These are phyloP conservation scores for Hypoxylon fuscum DNA, from an alignment of 495 filamentous ascomycete species.

Conservation along the genomic window DNA sequence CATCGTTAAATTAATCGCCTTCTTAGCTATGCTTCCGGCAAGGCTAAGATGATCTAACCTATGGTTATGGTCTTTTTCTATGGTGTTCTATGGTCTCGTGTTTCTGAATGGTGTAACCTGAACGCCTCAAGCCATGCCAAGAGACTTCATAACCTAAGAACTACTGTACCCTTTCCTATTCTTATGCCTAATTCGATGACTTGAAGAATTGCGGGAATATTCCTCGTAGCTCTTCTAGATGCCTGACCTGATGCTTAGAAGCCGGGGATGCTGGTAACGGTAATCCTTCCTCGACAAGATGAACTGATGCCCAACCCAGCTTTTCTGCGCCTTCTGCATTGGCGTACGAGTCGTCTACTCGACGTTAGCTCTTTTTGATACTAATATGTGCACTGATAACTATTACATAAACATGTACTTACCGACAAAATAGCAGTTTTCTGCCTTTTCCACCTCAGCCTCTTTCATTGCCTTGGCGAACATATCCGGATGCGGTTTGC, in stretches of 20 bases:
- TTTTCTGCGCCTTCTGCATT: conserved; percentile 77
- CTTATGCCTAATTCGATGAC: conserved; percentile 29
- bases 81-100: too few relatives aligned
- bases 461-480: conserved; percentile 81
- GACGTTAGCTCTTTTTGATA: conserved; percentile 20
- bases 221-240: conserved; percentile 74
- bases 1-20: conserved; percentile 1
- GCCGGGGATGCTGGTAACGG: conserved; percentile 66
- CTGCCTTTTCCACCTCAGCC: conserved; percentile 63
- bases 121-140: conserved; percentile 18
- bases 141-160: too few relatives aligned
- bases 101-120: conserved; percentile 1
- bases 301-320: conserved; percentile 81
- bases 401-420: too few relatives aligned
- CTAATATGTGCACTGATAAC: too few relatives aligned
- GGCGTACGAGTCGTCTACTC: conserved; percentile 78
- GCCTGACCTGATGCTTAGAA: conserved; percentile 72
- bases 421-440: conserved; percentile 89
- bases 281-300: conserved; percentile 80
- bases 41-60: conserved; percentile 10
- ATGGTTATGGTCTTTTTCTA: not conserved
- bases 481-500: conserved; percentile 87
- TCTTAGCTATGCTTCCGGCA: not conserved
- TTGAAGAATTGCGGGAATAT: conserved; percentile 85
- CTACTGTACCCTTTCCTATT: too few relatives aligned